Conservation (phyloP, 2,329 filamentous ascomycete genomes). For the Colletotrichum viniferum region DNA sequence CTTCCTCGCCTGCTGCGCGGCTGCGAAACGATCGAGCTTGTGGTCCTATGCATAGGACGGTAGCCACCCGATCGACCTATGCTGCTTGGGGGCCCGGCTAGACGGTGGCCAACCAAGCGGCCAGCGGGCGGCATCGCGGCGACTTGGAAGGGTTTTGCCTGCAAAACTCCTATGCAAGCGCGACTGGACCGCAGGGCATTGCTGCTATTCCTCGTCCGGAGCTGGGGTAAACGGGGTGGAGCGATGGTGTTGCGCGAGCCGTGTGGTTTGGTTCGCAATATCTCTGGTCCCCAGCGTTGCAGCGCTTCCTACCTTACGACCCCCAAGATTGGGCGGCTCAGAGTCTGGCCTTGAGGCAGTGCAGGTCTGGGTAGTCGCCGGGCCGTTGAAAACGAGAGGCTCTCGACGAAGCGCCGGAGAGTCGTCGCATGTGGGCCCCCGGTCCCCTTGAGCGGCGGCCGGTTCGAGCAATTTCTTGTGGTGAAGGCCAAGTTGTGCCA, state of each 20-base stretch:
- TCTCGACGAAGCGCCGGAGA: conserved; percentile 33
- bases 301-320: background rate
- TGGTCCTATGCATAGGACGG: background rate
- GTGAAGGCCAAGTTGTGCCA: background rate
- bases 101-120: conserved; percentile 19
- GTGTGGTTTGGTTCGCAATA: background rate
- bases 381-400: conserved; percentile 33
- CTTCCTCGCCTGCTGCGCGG: background rate
- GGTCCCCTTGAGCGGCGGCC: background rate
- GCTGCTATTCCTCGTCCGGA: background rate
- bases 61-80: conserved; percentile 1
- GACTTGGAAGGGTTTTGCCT: conserved; percentile 1
- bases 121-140: conserved; percentile 16
- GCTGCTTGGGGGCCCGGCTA: background rate
- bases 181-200: background rate
- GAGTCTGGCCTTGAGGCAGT: conserved; percentile 29
- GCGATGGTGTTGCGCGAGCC: conserved; percentile 6
- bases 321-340: background rate
- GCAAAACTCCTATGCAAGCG: conserved; percentile 1
- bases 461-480: background rate
- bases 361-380: conserved; percentile 28
- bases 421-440: background rate
- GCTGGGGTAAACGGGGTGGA: background rate
- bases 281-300: background rate
- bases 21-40: conserved; percentile 4